These are phyloP conservation scores for Umbelopsis vinacea DNA, from an alignment of 192 early-diverging fungal species.

Conservation along the genomic window DNA sequence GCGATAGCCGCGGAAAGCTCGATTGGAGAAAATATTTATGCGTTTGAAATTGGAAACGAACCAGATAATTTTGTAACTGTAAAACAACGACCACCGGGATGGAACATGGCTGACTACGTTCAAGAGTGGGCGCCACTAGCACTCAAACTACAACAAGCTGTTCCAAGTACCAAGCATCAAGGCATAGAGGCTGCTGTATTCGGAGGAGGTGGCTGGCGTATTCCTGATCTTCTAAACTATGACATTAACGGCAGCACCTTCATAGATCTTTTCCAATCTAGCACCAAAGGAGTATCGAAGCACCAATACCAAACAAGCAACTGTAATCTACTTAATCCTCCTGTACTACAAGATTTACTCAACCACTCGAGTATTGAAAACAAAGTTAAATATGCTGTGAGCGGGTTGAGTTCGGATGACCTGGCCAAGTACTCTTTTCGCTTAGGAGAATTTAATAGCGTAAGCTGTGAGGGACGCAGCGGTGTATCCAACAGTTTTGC, in stretches of 20 bases:
- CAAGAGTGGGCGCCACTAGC: not conserved
- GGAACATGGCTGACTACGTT: not conserved
- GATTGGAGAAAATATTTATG: slow-evolving; percentile 5
- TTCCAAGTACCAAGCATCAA: not conserved
- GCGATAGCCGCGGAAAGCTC: not conserved
- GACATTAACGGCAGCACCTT: not conserved
- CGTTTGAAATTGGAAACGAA: slow-evolving; percentile 18
- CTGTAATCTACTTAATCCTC: not conserved
- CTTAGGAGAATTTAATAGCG: slow-evolving; percentile 12
- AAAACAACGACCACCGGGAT: not conserved
- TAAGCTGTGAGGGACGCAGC: not conserved
- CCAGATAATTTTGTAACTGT: not conserved
- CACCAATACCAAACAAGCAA: slow-evolving; percentile 17
- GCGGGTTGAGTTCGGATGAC: not conserved
- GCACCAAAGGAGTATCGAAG: not conserved
- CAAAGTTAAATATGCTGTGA: not conserved
- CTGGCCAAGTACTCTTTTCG: not conserved
- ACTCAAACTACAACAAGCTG: not conserved
- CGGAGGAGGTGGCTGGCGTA: not conserved
- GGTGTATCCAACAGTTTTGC: slow-evolving; percentile 10
- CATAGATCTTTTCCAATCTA: not conserved
- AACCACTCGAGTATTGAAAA: slow-evolving; percentile 9
- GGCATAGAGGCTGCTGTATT: slow-evolving; percentile 5
- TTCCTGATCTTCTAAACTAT: not conserved
- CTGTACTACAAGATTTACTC: not conserved